Evolutionary conservation across 2,329 filamentous ascomycete genomes (phyloP), one percentile per base, ranked within the genome.

Genomic region (Dendrostoma leiphaemia): DNA sequence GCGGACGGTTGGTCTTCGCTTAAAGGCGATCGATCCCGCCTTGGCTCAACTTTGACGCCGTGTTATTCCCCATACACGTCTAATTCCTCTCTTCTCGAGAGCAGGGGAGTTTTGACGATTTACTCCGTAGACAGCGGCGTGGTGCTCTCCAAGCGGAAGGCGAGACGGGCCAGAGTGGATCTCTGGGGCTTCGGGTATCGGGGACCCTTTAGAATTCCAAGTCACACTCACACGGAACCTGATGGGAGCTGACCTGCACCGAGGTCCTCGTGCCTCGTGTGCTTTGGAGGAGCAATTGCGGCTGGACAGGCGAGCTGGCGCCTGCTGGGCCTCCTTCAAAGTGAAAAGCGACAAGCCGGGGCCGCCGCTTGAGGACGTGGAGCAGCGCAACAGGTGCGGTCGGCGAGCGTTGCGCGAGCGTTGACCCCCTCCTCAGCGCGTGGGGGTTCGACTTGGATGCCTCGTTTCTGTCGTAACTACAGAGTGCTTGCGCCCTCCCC

Each of bases 141-240:
- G 31, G 23, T 37, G 19, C 51, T 35, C 46, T 15, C 21, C 23
- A 50, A 37, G 32, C 28, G 50, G 50, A 44, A 54, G 45, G 51
- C 52, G 28, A 44, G 40, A 49, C 43, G 43, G 32, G 6, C 24
- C n/a, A 4, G 12, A 21, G 46, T 54, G 54, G 51, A 54, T 29
- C 35, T 43, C n/a, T 34, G 21, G 44, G 32, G 50, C 21, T 26
- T 48, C 40, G 54, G 41, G 48, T 43, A 35, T 52, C 46, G 51
- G 45, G 37, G 31, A 48, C 45, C 43, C 38, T 44, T n/a, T n/a
- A 40, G 23, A 4, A 26, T 24, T 12, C 31, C 40, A 29, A 34
- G 17, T 32, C 38, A 26, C 34, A 38, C 29, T 37, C 34, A 17
- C 38, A 24, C 19, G 49, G 38, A 17, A 34, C n/a, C n/a, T n/a